Evolutionary conservation across 2,329 filamentous ascomycete genomes (phyloP), one percentile per base, ranked within the genome.

Genomic region (Epichloe brachyelytri): DNA sequence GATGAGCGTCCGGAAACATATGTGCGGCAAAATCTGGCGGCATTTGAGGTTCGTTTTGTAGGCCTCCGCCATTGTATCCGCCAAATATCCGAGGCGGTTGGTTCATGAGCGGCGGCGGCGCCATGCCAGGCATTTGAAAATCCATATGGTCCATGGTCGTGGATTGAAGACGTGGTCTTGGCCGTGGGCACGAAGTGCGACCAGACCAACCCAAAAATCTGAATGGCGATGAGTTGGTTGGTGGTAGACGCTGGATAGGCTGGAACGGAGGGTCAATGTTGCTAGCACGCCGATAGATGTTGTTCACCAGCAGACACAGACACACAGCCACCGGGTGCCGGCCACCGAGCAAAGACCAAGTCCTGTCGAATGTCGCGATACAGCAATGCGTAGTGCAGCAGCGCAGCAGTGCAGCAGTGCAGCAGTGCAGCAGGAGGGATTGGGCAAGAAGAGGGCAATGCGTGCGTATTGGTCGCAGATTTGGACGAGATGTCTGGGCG

Each of bases 1-100:
- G 66, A 20, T 71, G 72, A 20, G 78, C 75, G 55, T 81, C 78
- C 26, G 74, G 71, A 54, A 79, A 81, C 71, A 83, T 76, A 50
- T 79, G 77, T n/a, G 73, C 73, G 34, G 75, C 71, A 49, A 82
- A 66, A 57, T 82, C 80, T 33, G 73, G 71, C 12, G 77, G 74
- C 51, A 78, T 69, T 50, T 79, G 71, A 50, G 71, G 67, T 53
- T 82, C 72, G 40, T 53, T 54, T 10, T 80, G 71, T 51, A 85
- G 69, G 46, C 77, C 77, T 61, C 86, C 81, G 43, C 74, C 68
- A 43, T 70, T 66, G 60, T 84, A 86, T 50, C 70, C 70, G 51
- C 82, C 79, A 60, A 86, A 88, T 50, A 87, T 80, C 63, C 85
- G 82, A 33, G 82, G 80, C 54, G 82, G 78, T 57, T 80, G 81